phyloP scores from a whole-genome alignment of 345 rosid species.

The Rhodomyrtus tomentosa region DNA sequence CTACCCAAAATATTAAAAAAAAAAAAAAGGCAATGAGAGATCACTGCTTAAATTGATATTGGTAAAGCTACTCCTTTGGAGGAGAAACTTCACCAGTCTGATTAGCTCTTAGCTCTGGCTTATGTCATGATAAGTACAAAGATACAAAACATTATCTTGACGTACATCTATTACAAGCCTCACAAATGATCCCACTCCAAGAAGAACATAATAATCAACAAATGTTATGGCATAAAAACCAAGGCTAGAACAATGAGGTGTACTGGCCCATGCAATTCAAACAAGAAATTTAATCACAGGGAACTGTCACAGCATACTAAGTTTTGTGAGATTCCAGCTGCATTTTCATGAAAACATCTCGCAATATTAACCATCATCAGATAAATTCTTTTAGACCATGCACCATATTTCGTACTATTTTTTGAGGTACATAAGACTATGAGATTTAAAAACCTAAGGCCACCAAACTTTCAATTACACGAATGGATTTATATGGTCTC shows the following conservation, averaged over 20 bases:
- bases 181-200: neutral
- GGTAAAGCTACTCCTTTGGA: neutral
- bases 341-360: neutral
- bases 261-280: neutral
- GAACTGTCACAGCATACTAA: neutral
- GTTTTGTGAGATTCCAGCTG: neutral
- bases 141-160: neutral
- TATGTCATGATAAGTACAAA: neutral
- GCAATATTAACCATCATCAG: neutral
- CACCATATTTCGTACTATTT: neutral
- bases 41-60: neutral
- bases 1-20: too few species aligned
- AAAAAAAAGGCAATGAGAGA: neutral
- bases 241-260: neutral
- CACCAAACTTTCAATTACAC: neutral
- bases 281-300: neutral
- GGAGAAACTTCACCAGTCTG: neutral
- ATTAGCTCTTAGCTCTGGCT: neutral
- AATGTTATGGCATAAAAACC: neutral
- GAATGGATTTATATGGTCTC: neutral
- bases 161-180: neutral
- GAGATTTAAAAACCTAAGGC: neutral
- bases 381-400: neutral
- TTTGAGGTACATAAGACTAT: neutral
- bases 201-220: neutral